phyloP scores from a whole-genome alignment of 164 flowering plant genomes.

The Vitis vinifera region ASM3070453v1 NC_081823.1:26100001-26100500 shows the following conservation, averaged over 20 bases:
- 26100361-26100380: not conserved
- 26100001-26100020: slow-evolving; percentile 64
- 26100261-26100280: slow-evolving; percentile 86
- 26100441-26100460: too few species aligned
- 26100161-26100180: slow-evolving; percentile 94
- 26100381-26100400: not conserved
- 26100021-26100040: slow-evolving; percentile 83
- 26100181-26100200: slow-evolving; percentile 57
- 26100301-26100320: slow-evolving; percentile 68
- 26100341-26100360: slow-evolving; percentile 55
- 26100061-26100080: slow-evolving; percentile 89
- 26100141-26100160: slow-evolving; percentile 86
- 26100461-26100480: too few species aligned
- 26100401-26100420: not conserved
- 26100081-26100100: slow-evolving; percentile 60
- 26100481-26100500: too few species aligned
- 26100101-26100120: slow-evolving; percentile 83
- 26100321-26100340: slow-evolving; percentile 65
- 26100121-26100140: slow-evolving; percentile 90
- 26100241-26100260: slow-evolving; percentile 51
- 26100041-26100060: slow-evolving; percentile 97
- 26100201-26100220: slow-evolving; percentile 87
- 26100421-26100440: too few species aligned
- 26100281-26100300: slow-evolving; percentile 86
- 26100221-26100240: slow-evolving; percentile 80